phyloP scores from a whole-genome alignment of 208 protist species.

The Leishmania major region DNA sequence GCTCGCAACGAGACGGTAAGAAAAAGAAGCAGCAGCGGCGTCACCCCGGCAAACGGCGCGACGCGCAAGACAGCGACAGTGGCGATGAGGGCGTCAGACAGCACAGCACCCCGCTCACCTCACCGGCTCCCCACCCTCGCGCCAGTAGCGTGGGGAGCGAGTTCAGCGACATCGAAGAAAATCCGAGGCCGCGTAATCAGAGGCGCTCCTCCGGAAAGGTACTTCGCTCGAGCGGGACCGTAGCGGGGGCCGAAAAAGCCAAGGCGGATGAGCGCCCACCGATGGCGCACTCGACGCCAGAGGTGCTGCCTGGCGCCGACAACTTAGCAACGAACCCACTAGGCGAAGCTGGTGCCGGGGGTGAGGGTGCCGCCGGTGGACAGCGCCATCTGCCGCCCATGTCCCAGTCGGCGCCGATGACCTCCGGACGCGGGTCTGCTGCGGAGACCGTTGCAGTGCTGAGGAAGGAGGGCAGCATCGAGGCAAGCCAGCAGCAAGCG shows the following conservation, averaged over 20 bases:
- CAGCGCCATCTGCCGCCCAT: background rate
- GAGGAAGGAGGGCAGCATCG: background rate
- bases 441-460: background rate
- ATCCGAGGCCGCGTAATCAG: slow-evolving; percentile 3
- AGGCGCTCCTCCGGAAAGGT: background rate
- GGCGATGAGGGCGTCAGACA: slow-evolving; percentile 17
- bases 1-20: background rate
- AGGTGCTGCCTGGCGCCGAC: background rate
- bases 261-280: background rate
- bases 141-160: slow-evolving; percentile 21
- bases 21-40: background rate
- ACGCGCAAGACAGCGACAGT: slow-evolving; percentile 21
- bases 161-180: slow-evolving; percentile 29
- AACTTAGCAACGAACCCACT: background rate
- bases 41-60: background rate
- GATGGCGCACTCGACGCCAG: slow-evolving; percentile 4
- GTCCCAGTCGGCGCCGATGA: slow-evolving; percentile 13
- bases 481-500: background rate
- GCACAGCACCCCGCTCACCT: slow-evolving; percentile 26
- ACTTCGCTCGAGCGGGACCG: no score
- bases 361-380: background rate
- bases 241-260: background rate
- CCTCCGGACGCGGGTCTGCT: background rate
- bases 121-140: slow-evolving; percentile 10
- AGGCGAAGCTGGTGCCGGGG: background rate